A percentile compares a stretch with the other conserved stretches of the same genome.
These are phyloP conservation scores for Penicillium sp. DNA, from an alignment of 2,329 filamentous ascomycete genomes.

Conservation along the genomic window DNA sequence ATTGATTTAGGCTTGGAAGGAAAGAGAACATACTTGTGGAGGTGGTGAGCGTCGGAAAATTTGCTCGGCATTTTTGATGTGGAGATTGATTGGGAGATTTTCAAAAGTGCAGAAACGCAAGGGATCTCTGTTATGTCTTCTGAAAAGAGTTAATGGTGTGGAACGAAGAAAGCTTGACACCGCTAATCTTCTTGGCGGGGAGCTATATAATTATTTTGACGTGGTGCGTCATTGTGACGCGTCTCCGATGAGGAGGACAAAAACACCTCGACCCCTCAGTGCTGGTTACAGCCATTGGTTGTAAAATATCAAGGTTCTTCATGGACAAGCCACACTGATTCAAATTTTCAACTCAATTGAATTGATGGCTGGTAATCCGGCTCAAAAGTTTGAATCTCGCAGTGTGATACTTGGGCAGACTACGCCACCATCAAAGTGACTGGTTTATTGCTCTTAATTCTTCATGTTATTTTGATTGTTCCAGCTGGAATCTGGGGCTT, in stretches of 20 bases:
- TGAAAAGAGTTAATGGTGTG: background rate
- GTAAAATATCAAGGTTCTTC: background rate
- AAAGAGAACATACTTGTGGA: conserved; percentile 15
- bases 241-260: background rate
- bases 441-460: too few species aligned
- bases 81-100: background rate
- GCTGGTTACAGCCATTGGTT: background rate
- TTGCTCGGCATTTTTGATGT: conserved; percentile 1
- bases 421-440: too few species aligned
- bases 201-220: conserved; percentile 1
- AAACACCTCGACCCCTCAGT: background rate
- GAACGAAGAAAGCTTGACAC: conserved; percentile 8
- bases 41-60: conserved; percentile 7
- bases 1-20: background rate
- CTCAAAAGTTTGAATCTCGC: background rate
- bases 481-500: too few species aligned
- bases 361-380: background rate
- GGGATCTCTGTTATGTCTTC: background rate
- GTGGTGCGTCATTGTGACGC: background rate
- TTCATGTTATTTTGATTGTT: too few species aligned
- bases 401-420: background rate
- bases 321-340: background rate
- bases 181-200: conserved; percentile 6
- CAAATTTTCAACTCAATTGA: background rate
- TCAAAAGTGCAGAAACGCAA: background rate